Percentiles rank a stretch among this genome's conserved stretches.
These are phyloP conservation scores for Dactylellina sp. DNA, from an alignment of 2,329 filamentous ascomycete genomes.

Conservation along the genomic window DNA sequence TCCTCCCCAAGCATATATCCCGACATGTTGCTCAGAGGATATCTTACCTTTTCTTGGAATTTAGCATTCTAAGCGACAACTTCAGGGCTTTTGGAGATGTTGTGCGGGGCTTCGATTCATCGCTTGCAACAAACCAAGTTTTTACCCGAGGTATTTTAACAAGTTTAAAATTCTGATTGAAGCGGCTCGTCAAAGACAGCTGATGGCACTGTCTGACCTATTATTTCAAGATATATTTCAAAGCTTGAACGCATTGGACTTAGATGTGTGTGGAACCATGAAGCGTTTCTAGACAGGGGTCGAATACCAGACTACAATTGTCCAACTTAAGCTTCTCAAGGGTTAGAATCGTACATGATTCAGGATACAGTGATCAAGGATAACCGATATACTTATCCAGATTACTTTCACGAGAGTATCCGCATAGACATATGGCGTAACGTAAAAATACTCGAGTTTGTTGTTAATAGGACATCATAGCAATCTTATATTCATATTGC, in stretches of 20 bases:
- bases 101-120: neutral
- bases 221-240: conserved; percentile 13
- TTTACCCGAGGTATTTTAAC: neutral
- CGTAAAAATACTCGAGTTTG: too few relatives aligned
- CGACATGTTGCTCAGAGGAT: conserved; percentile 3
- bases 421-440: too few relatives aligned
- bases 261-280: conserved; percentile 15
- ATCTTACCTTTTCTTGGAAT: conserved; percentile 39
- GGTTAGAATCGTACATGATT: too few relatives aligned
- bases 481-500: too few relatives aligned
- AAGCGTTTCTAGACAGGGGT: neutral
- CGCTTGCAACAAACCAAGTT: neutral
- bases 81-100: neutral
- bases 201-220: neutral
- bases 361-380: too few relatives aligned
- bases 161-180: conserved; percentile 33
- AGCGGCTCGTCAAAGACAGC: conserved; percentile 1
- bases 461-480: too few relatives aligned
- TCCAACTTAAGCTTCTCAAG: too few relatives aligned
- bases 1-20: conserved; percentile 18
- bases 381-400: too few relatives aligned
- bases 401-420: too few relatives aligned
- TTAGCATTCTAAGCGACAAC: neutral
- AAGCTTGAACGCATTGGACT: conserved; percentile 16
- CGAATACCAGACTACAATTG: too few relatives aligned